These are phyloP conservation scores for Dactylonectria macrodidyma DNA, from an alignment of 2,329 filamentous ascomycete genomes.

Conservation along the genomic window DNA sequence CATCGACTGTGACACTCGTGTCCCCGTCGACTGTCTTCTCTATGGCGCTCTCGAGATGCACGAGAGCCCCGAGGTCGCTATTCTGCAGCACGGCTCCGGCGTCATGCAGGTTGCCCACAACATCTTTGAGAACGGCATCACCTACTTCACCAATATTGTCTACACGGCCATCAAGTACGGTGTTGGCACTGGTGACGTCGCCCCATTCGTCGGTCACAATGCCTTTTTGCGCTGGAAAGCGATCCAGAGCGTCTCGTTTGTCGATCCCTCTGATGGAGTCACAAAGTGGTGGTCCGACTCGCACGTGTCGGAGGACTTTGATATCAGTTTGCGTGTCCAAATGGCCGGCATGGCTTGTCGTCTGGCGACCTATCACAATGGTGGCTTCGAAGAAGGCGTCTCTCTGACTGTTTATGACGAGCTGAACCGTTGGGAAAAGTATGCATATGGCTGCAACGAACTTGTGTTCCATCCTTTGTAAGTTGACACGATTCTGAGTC, in stretches of 20 bases:
- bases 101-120: constrained; percentile 83
- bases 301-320: constrained; percentile 85
- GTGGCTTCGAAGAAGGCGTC: constrained; percentile 82
- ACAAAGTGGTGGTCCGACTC: constrained; percentile 82
- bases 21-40: constrained; percentile 75
- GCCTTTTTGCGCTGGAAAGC: constrained; percentile 78
- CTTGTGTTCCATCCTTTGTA: constrained; percentile 78
- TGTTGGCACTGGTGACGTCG: constrained; percentile 79
- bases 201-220: constrained; percentile 85
- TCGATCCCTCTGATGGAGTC: constrained; percentile 60
- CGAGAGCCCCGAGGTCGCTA: constrained; percentile 77
- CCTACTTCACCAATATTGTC: constrained; percentile 85
- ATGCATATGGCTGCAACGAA: constrained; percentile 80
- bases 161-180: constrained; percentile 81
- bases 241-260: constrained; percentile 44
- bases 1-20: constrained; percentile 77
- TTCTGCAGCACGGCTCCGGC: constrained; percentile 80
- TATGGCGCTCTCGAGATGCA: constrained; percentile 82
- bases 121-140: constrained; percentile 83
- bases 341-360: constrained; percentile 78
- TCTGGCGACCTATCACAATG: constrained; percentile 77
- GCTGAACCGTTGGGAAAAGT: constrained; percentile 80
- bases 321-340: constrained; percentile 81
- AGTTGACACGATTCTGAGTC: constrained; percentile 1
- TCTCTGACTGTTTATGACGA: constrained; percentile 84